Base-by-base conservation (phyloP, 495 filamentous ascomycete species). In the Xylaria telfairii region DNA sequence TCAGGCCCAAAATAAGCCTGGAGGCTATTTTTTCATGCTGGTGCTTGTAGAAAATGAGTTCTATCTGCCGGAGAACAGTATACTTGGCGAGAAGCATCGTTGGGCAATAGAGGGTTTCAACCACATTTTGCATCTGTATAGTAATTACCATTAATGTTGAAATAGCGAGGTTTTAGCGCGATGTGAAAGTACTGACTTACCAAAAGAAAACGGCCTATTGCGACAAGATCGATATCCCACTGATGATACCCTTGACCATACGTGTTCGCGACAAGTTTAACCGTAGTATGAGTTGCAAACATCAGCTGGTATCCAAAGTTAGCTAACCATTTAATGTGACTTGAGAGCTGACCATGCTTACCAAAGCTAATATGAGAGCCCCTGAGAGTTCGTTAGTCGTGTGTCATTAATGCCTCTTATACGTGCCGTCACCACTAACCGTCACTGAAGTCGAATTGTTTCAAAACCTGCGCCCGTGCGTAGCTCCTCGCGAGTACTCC, bases 41-140 rank as follows among this genome's bases (percentile, higher is more conserved):
- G 46, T 69, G 56, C 15, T 63, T 44, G 42, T 69, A 69, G 56
- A 69, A 69, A 19, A 69, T 69, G 42, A 49, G 19, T 46, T 69
- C 57, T 30, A 69, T 69, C 42, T 69, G 67, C 7, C 67, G 67
- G 12, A 69, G 59, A 41, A 69, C 67, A 1, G 67, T 53, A 32
- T 69, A 69, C 17, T 69, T 69, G 67, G 67, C 67, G 42, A 63
- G 37, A 21, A 69, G 46, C 67, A 69, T 69, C n/a, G 67, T 51
- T 30, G 67, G 67, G 17, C 56, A 49, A n/a, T 69, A 69, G 17
- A 61, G 39, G 17, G 30, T 61, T 51, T 68, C 66, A 19, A 68
- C 54, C 6, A 68, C 17, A 54, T 68, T 68, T 39, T 39, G n/a
- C 0, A 57, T 17, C 65, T 67, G 49, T 24, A 57, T 24, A 21